Conservation (phyloP, 257 asterid species). For the Petrea volubilis region DNA sequence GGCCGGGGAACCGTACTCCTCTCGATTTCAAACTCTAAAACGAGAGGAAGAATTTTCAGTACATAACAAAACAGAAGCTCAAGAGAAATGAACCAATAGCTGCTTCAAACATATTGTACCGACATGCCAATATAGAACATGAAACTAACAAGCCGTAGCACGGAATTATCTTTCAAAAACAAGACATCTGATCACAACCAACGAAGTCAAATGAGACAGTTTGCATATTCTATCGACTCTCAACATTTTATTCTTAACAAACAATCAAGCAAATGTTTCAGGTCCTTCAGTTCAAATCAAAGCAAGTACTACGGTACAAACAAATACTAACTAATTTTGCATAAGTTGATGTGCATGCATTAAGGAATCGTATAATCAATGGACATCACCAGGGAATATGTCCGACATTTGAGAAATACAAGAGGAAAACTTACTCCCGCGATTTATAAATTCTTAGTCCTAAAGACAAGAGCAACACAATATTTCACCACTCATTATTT, state of each 20-base stretch:
- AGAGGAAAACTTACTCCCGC: neutral
- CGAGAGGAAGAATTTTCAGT: neutral
- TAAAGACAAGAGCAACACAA: neutral
- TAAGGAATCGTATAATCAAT: neutral
- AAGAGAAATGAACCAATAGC: constrained; percentile 3
- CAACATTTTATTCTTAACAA: neutral
- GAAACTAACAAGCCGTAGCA: neutral
- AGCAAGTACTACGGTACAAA: neutral
- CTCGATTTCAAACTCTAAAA: constrained; percentile 85
- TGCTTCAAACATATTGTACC: neutral
- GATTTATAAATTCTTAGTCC: neutral
- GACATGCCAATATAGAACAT: neutral
- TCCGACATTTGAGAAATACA: neutral
- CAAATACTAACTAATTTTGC: neutral
- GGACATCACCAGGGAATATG: neutral
- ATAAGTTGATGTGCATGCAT: neutral
- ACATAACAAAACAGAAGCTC: constrained; percentile 1
- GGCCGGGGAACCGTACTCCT: constrained; percentile 96
- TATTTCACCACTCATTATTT: neutral
- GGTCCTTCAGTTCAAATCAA: neutral
- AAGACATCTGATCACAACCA: neutral
- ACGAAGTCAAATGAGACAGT: neutral
- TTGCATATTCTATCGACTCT: neutral
- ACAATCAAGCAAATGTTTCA: neutral
- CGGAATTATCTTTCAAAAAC: neutral